A percentile compares a stretch with the other conserved stretches of the same genome.
These are phyloP conservation scores for Tricholoma bakamatsutake DNA, from an alignment of 768 basidiomycete genomes.

Conservation along the genomic window DNA sequence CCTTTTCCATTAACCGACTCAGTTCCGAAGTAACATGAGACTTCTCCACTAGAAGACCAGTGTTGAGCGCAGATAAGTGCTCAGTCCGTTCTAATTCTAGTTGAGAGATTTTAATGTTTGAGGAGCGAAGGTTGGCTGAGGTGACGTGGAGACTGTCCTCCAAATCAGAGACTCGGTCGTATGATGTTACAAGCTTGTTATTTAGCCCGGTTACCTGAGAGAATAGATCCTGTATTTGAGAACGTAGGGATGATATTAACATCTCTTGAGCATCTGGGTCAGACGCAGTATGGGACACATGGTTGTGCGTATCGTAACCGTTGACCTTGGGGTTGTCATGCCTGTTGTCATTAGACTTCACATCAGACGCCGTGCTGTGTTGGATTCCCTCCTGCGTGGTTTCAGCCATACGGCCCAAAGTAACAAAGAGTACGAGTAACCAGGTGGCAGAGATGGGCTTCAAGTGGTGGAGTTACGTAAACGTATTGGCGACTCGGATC, in stretches of 20 bases:
- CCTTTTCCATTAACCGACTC: conserved; percentile 87
- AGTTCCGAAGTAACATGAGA: conserved; percentile 87
- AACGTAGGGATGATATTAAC: conserved; percentile 74
- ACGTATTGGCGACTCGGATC: too few species aligned
- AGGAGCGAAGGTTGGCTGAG: conserved; percentile 49
- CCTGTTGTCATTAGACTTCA: conserved; percentile 1
- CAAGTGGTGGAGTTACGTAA: too few species aligned
- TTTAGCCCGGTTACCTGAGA: conserved; percentile 90
- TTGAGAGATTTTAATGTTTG: conserved; percentile 64
- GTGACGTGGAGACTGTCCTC: conserved; percentile 82
- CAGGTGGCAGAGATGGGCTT: too few species aligned
- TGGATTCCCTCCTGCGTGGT: conserved; percentile 6
- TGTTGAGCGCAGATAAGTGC: conserved; percentile 86
- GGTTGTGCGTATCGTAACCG: conserved; percentile 5
- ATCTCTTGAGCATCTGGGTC: conserved; percentile 72
- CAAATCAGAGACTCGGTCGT: conserved; percentile 87
- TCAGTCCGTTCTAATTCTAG: conserved; percentile 82
- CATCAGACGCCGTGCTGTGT: background rate
- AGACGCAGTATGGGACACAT: conserved; percentile 7
- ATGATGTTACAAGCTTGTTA: conserved; percentile 85
- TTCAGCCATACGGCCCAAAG: conserved; percentile 8
- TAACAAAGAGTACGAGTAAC: background rate
- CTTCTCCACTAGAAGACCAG: conserved; percentile 88
- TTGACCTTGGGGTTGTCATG: conserved; percentile 12
- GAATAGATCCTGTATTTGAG: conserved; percentile 81